A percentile compares a stretch with the other conserved stretches of the same genome.
Evolutionary conservation across 352 stramenopile species (phyloP).

Genomic region (Pythium brassicae): DNA sequence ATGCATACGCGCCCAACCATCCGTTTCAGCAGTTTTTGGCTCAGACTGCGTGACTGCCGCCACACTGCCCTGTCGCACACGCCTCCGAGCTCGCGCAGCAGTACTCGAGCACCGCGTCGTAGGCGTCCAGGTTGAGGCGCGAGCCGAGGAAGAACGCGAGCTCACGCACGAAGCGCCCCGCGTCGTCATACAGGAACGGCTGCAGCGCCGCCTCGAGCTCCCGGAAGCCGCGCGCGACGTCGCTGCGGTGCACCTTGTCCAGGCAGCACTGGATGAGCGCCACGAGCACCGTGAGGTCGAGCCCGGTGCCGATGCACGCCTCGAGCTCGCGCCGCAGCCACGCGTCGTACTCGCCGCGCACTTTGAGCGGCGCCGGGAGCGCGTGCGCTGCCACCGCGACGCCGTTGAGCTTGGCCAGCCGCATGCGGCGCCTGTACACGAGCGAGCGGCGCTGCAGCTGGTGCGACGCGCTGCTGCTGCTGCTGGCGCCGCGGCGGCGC

Average conservation of each 20-base stretch:
- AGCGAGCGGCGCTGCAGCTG: constrained; percentile 35
- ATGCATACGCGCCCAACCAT: too few relatives aligned
- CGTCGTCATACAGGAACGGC: constrained; percentile 67
- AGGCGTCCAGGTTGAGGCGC: constrained; percentile 59
- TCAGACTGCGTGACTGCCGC: not conserved
- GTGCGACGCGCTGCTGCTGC: constrained; percentile 9
- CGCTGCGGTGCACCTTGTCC: constrained; percentile 40
- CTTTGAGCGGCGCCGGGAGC: constrained; percentile 39
- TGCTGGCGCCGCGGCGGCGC: too few relatives aligned
- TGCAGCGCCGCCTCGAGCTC: constrained; percentile 44
- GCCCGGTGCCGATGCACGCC: constrained; percentile 59
- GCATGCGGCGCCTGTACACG: constrained; percentile 51
- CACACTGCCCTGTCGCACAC: constrained; percentile 40
- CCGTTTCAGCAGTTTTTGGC: not conserved
- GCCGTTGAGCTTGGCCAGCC: constrained; percentile 42
- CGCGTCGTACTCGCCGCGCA: constrained; percentile 44
- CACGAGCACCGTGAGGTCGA: constrained; percentile 67
- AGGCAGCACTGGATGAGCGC: constrained; percentile 58
- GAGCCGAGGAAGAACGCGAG: constrained; percentile 62
- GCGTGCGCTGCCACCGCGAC: constrained; percentile 13
- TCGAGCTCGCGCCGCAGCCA: constrained; percentile 63
- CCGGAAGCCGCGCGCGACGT: constrained; percentile 28
- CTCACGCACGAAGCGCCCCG: constrained; percentile 52
- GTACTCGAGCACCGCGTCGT: constrained; percentile 64
- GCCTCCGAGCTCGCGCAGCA: constrained; percentile 37